Evolutionary conservation across 2,329 filamentous ascomycete species (phyloP).

Genomic region (Ophiostoma montium): DNA sequence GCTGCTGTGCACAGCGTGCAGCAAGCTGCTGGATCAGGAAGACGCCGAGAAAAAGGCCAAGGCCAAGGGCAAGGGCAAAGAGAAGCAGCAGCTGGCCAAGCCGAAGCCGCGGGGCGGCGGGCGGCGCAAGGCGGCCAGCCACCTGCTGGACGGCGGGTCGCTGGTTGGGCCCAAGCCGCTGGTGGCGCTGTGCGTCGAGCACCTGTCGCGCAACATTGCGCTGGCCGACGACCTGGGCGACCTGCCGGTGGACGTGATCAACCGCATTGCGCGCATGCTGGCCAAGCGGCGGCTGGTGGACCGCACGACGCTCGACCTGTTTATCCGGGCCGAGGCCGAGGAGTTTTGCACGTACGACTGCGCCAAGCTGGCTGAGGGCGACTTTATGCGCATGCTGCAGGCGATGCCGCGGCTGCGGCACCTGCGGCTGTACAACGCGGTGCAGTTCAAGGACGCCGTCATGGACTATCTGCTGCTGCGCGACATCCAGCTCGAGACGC

Average conservation of each 20-base stretch:
- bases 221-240: constrained; percentile 49
- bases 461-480: constrained; percentile 69
- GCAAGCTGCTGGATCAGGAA: constrained; percentile 55
- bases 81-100: constrained; percentile 27
- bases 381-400: constrained; percentile 71
- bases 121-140: constrained; percentile 67
- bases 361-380: constrained; percentile 54
- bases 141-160: constrained; percentile 63
- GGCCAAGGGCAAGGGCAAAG: constrained; percentile 15
- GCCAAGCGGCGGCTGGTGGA: constrained; percentile 45
- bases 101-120: constrained; percentile 32
- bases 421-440: constrained; percentile 69
- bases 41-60: constrained; percentile 40
- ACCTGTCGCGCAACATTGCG: constrained; percentile 46
- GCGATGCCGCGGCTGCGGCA: constrained; percentile 53
- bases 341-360: constrained; percentile 43
- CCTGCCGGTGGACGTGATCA: constrained; percentile 38
- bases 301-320: constrained; percentile 39
- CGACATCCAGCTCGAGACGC: constrained; percentile 45
- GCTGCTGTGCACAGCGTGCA: constrained; percentile 71
- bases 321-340: constrained; percentile 37
- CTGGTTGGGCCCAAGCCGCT: constrained; percentile 54
- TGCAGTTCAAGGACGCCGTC: constrained; percentile 78
- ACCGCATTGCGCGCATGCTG: constrained; percentile 45
- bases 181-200: constrained; percentile 49